Conservation (phyloP, 164 flowering plant species). For the Akebia trifoliata region DNA sequence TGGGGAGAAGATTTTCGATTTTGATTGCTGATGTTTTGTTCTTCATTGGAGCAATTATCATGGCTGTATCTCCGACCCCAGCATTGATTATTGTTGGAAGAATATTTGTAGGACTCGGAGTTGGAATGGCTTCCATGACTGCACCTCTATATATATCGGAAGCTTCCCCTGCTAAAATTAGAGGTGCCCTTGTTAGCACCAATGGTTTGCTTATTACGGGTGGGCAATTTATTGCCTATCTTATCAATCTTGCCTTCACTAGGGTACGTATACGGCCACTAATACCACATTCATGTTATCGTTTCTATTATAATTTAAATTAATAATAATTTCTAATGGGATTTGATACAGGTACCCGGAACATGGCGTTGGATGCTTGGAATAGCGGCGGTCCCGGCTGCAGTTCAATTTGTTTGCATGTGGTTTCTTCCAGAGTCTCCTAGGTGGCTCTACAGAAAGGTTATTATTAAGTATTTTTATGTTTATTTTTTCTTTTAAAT, state of each 20-base stretch:
- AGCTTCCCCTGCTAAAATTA: constrained; percentile 76
- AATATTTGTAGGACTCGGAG: constrained; percentile 75
- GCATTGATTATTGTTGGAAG: constrained; percentile 64
- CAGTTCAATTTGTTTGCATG: constrained; percentile 70
- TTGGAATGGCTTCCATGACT: constrained; percentile 95
- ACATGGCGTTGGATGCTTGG: constrained; percentile 99
- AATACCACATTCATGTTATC: neutral
- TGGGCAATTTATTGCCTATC: constrained; percentile 77
- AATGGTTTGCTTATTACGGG: constrained; percentile 80
- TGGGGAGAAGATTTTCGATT: constrained; percentile 59
- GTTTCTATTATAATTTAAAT: neutral
- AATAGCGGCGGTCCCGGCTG: constrained; percentile 71
- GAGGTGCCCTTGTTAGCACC: constrained; percentile 87
- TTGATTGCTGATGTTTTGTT: constrained; percentile 70
- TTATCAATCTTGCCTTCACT: constrained; percentile 71
- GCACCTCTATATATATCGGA: constrained; percentile 86
- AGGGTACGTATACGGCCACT: constrained; percentile 25
- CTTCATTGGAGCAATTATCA: constrained; percentile 66
- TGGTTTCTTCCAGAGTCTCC: constrained; percentile 83
- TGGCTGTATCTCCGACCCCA: constrained; percentile 66
- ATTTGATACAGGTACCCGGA: constrained; percentile 44
- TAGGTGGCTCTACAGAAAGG: constrained; percentile 81
- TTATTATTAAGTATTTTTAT: constrained; percentile 7
- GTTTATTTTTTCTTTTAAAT: too few relatives aligned
- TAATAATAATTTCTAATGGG: neutral